Evolutionary conservation across 2,329 filamentous ascomycete species (phyloP).

Genomic region (Hawksworthiomyces lignivorus): DNA sequence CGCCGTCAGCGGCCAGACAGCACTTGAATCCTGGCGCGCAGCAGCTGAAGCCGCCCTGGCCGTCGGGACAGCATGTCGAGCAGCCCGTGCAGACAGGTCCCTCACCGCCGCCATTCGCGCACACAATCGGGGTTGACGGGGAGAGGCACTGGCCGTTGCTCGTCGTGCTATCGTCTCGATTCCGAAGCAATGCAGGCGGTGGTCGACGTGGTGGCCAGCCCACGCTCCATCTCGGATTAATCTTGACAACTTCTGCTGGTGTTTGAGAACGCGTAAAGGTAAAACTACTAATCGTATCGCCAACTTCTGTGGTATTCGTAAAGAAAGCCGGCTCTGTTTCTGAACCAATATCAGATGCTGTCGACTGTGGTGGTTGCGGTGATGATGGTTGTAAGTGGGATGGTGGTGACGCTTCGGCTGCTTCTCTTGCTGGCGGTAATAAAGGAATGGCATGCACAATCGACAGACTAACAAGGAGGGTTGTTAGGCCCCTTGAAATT

Average conservation of each 20-base stretch:
- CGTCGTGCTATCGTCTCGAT: not conserved
- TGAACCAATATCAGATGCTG: too few relatives aligned
- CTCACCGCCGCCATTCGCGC: slow-evolving; percentile 7
- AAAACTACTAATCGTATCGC: too few relatives aligned
- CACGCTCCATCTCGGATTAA: too few relatives aligned
- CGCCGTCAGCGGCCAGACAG: slow-evolving; percentile 1
- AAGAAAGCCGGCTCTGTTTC: too few relatives aligned
- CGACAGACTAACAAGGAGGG: slow-evolving; percentile 16
- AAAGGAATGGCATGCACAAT: slow-evolving; percentile 2
- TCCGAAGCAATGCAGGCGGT: too few relatives aligned
- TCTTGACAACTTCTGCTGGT: too few relatives aligned
- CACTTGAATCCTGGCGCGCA: slow-evolving; percentile 5
- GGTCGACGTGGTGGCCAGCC: too few relatives aligned
- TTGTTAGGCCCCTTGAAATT: slow-evolving; percentile 15
- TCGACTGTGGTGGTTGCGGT: too few relatives aligned
- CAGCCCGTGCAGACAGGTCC: slow-evolving; percentile 9
- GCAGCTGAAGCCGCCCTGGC: slow-evolving; percentile 8
- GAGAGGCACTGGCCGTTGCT: slow-evolving; percentile 6
- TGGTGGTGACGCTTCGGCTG: not conserved
- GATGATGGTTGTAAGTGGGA: too few relatives aligned
- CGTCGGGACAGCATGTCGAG: slow-evolving; percentile 12
- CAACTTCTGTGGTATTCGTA: too few relatives aligned
- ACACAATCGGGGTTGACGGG: not conserved
- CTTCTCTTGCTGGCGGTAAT: not conserved
- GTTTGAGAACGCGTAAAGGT: too few relatives aligned